Conservation (phyloP, 2,329 filamentous ascomycete species). For the Nannizziopsis barbatae region DNA sequence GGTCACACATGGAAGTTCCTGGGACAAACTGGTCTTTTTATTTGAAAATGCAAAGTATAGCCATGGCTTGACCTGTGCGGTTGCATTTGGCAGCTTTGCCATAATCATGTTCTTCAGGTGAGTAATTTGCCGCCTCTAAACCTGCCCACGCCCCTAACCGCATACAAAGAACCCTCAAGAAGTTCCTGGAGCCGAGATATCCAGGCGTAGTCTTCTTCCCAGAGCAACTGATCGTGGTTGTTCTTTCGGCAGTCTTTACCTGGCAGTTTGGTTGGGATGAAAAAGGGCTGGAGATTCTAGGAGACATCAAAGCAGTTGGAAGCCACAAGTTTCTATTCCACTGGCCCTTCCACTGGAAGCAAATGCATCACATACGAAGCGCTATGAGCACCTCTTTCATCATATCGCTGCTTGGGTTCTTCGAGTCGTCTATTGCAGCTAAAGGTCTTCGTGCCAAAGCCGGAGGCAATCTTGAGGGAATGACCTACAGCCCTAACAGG, state of each 20-base stretch:
- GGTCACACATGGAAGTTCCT: slow-evolving; percentile 72
- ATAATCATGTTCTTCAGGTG: slow-evolving; percentile 87
- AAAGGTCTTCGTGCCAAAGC: slow-evolving; percentile 64
- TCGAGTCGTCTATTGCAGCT: slow-evolving; percentile 91
- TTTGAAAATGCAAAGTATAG: slow-evolving; percentile 52
- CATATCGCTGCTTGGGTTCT: slow-evolving; percentile 93
- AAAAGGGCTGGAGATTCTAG: slow-evolving; percentile 71
- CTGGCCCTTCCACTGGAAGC: slow-evolving; percentile 67
- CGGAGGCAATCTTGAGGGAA: slow-evolving; percentile 59
- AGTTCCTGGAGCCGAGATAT: slow-evolving; percentile 64
- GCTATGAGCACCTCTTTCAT: slow-evolving; percentile 86
- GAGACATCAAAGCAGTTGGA: slow-evolving; percentile 61
- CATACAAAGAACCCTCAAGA: slow-evolving; percentile 60
- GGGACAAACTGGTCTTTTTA: slow-evolving; percentile 77
- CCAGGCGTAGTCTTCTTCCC: slow-evolving; percentile 78
- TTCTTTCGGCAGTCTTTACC: slow-evolving; percentile 68
- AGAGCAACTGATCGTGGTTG: slow-evolving; percentile 81
- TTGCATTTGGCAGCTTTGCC: slow-evolving; percentile 68
- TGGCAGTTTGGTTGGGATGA: slow-evolving; percentile 67
- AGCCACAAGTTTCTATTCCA: slow-evolving; percentile 67
- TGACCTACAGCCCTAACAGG: slow-evolving; percentile 78
- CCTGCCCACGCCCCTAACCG: background rate
- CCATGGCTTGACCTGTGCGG: slow-evolving; percentile 62
- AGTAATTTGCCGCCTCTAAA: slow-evolving; percentile 20
- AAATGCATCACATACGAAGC: slow-evolving; percentile 72